Evolutionary conservation across 2,329 filamentous ascomycete genomes (phyloP).

Genomic region (Pyrenophora teres): DNA sequence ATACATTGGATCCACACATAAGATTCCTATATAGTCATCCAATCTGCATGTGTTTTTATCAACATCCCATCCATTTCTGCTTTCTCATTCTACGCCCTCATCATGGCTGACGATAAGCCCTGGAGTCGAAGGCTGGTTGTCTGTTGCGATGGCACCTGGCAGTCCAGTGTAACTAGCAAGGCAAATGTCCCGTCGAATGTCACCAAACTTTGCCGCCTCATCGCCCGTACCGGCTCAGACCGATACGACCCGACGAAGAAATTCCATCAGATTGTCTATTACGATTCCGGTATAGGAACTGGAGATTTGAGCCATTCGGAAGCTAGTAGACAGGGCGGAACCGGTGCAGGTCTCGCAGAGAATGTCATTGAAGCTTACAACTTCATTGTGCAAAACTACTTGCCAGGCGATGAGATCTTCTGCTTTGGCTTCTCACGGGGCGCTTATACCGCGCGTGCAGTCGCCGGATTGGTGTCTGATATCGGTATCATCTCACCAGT

Average conservation of each 20-base stretch:
- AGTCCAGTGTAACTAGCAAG: slow-evolving; percentile 36
- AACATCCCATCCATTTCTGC: background rate
- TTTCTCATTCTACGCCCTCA: background rate
- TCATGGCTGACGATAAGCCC: slow-evolving; percentile 22
- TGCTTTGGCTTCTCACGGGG: slow-evolving; percentile 55
- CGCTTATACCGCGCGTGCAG: slow-evolving; percentile 51
- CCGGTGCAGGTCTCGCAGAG: slow-evolving; percentile 52
- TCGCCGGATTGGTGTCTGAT: slow-evolving; percentile 51
- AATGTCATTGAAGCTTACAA: slow-evolving; percentile 57
- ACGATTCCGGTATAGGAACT: slow-evolving; percentile 44
- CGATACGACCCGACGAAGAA: slow-evolving; percentile 28
- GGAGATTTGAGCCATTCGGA: slow-evolving; percentile 37
- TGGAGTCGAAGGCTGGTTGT: slow-evolving; percentile 44
- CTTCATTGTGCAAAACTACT: slow-evolving; percentile 58
- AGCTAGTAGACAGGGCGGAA: slow-evolving; percentile 44
- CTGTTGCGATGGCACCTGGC: slow-evolving; percentile 48
- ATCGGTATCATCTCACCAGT: slow-evolving; percentile 54
- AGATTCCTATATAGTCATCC: too few relatives aligned
- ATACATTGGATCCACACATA: too few relatives aligned
- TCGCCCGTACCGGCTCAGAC: slow-evolving; percentile 37
- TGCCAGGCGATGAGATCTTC: slow-evolving; percentile 55
- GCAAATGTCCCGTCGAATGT: slow-evolving; percentile 45
- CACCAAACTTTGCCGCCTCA: slow-evolving; percentile 42
- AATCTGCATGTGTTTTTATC: background rate
- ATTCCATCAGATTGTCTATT: slow-evolving; percentile 46